phyloP scores from a whole-genome alignment of 495 filamentous ascomycete species.

The Ascodesmis nigricans region DNA sequence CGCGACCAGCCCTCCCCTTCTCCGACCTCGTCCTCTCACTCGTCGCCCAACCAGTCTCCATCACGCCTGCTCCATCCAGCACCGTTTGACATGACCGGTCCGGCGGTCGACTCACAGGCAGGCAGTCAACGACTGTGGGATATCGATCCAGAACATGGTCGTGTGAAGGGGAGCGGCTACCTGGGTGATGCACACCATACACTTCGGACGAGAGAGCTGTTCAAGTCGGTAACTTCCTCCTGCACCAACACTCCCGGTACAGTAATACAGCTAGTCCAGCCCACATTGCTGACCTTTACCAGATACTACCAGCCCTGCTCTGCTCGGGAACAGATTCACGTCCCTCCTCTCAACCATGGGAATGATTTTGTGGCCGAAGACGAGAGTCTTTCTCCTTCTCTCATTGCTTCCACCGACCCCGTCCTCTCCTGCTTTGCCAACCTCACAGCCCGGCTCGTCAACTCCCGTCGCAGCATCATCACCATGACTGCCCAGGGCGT shows the following conservation, averaged over 20 bases:
- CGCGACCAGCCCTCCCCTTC: too few species aligned
- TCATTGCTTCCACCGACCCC: conserved; percentile 27
- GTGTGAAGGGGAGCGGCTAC: conserved; percentile 3
- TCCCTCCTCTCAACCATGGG: neutral
- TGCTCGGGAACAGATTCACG: conserved; percentile 1
- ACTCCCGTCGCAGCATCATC: conserved; percentile 32
- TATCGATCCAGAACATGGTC: conserved; percentile 6
- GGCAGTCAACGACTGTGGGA: conserved; percentile 5
- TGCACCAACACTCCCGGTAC: neutral
- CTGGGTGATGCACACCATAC: conserved; percentile 8
- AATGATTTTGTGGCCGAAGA: neutral
- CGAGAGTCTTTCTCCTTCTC: neutral
- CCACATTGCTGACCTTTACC: neutral
- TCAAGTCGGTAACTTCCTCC: conserved; percentile 15
- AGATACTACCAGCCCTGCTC: conserved; percentile 16
- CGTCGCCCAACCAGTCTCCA: too few species aligned
- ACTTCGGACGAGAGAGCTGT: conserved; percentile 17
- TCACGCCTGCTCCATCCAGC: too few species aligned
- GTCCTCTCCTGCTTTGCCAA: conserved; percentile 44
- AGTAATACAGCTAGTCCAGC: neutral
- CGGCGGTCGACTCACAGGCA: too few species aligned
- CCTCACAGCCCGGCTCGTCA: conserved; percentile 33
- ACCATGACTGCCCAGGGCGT: conserved; percentile 37
- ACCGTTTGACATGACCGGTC: too few species aligned
- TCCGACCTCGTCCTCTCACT: too few species aligned